phyloP scores from a whole-genome alignment of 768 basidiomycete genomes.

The Astraeus odoratus region DNA sequence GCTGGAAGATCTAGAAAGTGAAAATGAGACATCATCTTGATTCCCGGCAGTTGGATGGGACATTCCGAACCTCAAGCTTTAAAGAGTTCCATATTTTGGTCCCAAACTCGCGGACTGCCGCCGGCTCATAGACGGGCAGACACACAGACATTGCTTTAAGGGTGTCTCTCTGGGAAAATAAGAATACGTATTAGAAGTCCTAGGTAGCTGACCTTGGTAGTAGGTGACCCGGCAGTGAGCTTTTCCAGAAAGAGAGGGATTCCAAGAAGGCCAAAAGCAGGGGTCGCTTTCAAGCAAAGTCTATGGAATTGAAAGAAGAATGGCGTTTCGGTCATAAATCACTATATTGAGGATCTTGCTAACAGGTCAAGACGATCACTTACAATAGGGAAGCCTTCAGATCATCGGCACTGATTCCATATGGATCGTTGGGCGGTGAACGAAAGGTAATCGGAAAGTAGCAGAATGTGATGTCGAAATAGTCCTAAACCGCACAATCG shows the following conservation, averaged over 20 bases:
- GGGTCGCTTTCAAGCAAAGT: conserved; percentile 76
- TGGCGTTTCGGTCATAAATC: neutral
- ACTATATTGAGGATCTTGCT: neutral
- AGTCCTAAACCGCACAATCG: conserved; percentile 41
- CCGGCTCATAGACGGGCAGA: conserved; percentile 78
- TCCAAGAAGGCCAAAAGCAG: conserved; percentile 76
- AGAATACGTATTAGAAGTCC: neutral
- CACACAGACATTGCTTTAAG: conserved; percentile 70
- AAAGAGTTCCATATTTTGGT: conserved; percentile 85
- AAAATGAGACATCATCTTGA: neutral
- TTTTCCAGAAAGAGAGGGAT: conserved; percentile 91
- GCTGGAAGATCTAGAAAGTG: conserved; percentile 76
- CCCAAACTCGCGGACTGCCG: conserved; percentile 52
- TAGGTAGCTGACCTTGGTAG: conserved; percentile 58
- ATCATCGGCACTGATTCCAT: conserved; percentile 85
- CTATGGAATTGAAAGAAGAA: conserved; percentile 2
- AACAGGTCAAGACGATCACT: conserved; percentile 9
- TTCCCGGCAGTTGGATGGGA: neutral
- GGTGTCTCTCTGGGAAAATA: conserved; percentile 64
- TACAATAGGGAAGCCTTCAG: conserved; percentile 68
- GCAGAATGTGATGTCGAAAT: conserved; percentile 95
- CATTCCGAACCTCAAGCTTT: conserved; percentile 68
- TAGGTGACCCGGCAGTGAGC: conserved; percentile 70
- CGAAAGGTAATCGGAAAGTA: conserved; percentile 98
- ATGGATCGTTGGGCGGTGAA: conserved; percentile 90